Base-by-base conservation (phyloP, 805 yeast genomes). In the Blastobotrys attinorum region DNA sequence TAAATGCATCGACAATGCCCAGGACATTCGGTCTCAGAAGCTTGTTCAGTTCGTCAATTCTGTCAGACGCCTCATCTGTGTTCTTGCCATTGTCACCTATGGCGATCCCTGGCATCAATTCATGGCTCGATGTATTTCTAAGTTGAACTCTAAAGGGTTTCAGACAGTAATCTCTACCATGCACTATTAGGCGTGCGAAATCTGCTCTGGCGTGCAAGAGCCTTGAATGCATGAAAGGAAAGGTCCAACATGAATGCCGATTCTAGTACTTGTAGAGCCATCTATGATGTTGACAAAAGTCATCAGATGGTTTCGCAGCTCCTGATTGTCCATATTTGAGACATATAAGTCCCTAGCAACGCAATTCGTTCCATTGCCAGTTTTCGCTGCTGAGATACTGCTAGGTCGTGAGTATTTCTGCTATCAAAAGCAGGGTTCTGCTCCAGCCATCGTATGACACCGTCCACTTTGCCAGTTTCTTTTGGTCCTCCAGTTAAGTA, bases 21-120 rank as follows among this genome's bases (percentile, higher is more conserved):
- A 84, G 75, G 40, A 81, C 82, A 54, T 80, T 76, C 21, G 76
- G 73, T 60, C 95, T 70, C 32, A 81, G 3, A 10, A 17, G 10
- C 17, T 21, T 21, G 29, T 8, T 36, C 16, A 36, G 22, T 18
- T 21, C 3, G 17, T 22, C 23, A 6, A 4, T 31, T 36, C 22
- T 36, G 29, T 11, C 10, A 11, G n/a, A 21, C 15, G 15, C 5
- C 36, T 32, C 31, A 15, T 13, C 97, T 95, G 88, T 87, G 67
- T 89, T 89, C 50, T 83, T 78, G 45, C 97, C 97, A 60, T 88
- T 85, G 62, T 88, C 97, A 49, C 97, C 97, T 52, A 86, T 72
- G 20, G 83, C 64, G 43, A 88, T 67, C 42, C 96, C 96, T 2
- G 95, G 86, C 52, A 74, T 64, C 46, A 88, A 64, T 47, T 81